Percentiles rank a stretch among this genome's conserved stretches.
Conservation (phyloP, 352 stramenopile genomes). For the Globisporangium paddicum region DNA sequence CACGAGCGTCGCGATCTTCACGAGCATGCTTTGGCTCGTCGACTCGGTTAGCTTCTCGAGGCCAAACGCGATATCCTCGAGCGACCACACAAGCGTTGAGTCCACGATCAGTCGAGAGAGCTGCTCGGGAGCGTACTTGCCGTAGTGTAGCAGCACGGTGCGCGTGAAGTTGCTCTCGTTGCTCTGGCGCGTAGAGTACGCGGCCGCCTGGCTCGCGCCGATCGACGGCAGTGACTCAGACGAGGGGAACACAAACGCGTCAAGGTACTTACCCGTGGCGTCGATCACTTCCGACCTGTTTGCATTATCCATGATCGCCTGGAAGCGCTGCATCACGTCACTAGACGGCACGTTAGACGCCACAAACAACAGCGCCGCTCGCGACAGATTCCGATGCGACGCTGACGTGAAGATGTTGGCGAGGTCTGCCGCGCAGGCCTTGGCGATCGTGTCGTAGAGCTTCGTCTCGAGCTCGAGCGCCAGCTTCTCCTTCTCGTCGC, state of each 20-base stretch:
- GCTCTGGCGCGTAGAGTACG: constrained; percentile 7
- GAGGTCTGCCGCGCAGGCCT: constrained; percentile 58
- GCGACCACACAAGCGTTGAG: constrained; percentile 63
- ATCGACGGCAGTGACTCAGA: constrained; percentile 16
- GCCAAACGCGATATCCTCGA: constrained; percentile 64
- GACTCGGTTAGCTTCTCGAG: constrained; percentile 49
- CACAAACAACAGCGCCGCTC: constrained; percentile 65
- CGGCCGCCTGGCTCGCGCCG: constrained; percentile 14
- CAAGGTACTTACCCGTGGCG: constrained; percentile 63
- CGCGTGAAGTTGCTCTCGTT: constrained; percentile 38
- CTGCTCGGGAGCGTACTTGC: constrained; percentile 69
- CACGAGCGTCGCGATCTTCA: constrained; percentile 64
- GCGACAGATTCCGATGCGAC: constrained; percentile 49
- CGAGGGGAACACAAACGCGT: constrained; percentile 73
- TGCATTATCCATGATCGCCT: constrained; percentile 36
- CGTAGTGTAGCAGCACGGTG: constrained; percentile 65
- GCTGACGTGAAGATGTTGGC: constrained; percentile 54
- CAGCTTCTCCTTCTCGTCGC: constrained; percentile 40
- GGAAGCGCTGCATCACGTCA: constrained; percentile 52
- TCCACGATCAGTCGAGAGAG: constrained; percentile 68
- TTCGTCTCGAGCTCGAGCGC: constrained; percentile 68
- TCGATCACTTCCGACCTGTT: constrained; percentile 47
- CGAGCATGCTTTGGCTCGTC: constrained; percentile 38
- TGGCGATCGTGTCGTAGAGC: constrained; percentile 70
- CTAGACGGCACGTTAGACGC: constrained; percentile 56